Base-by-base conservation (phyloP, 1,284 basidiomycete genomes). In the Cryptococcus sp. region DNA sequence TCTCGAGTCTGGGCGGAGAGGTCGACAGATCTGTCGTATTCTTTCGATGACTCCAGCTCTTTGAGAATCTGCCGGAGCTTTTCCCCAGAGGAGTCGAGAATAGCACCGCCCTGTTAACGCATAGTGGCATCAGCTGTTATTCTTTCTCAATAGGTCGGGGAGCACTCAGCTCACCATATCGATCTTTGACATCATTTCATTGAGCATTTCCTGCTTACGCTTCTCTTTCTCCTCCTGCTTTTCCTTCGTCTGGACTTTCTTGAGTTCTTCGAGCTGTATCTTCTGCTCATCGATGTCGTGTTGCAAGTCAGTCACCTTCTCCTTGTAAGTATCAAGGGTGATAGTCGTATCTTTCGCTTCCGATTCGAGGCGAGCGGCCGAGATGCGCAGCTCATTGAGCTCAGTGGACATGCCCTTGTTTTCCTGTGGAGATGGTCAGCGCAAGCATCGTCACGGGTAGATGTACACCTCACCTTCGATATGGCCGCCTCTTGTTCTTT, bases 161-260 rank as follows among this genome's bases (percentile, higher is more conserved):
- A 41, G 7, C 38, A 29, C 13, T 5, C n/a, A 16, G 19, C 87
- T 73, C 69, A 93, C 93, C 67, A 89, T 86, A 80, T 94, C 94
- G 71, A 99, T 96, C 79, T 96, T 95, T 61, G 94, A 92, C 94
- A 99, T 97, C 93, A 99, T 96, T 66, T 95, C 83, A n/a, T 91
- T 93, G 89, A 99, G 93, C 84, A 96, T 96, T 81, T 98, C 95
- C 71, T 96, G 93, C 80, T 98, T 99, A 78, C 92, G 87, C 83
- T 93, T 95, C 83, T 99, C 95, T 81, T 96, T 98, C 75, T 95
- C 95, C 77, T 97, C 95, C 68, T 94, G 91, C 81, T 91, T 93
- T 78, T 93, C 89, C 29, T 86, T 84, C 25, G 82, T 81, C 79
- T 90, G 91, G 64, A 91, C 80, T 57, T 93, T 89, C 45, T 89